A percentile compares a stretch with the other conserved stretches of the same genome.
phyloP scores from a whole-genome alignment of 208 protist species.

The Kentomonas sorsogonicus region DNA sequence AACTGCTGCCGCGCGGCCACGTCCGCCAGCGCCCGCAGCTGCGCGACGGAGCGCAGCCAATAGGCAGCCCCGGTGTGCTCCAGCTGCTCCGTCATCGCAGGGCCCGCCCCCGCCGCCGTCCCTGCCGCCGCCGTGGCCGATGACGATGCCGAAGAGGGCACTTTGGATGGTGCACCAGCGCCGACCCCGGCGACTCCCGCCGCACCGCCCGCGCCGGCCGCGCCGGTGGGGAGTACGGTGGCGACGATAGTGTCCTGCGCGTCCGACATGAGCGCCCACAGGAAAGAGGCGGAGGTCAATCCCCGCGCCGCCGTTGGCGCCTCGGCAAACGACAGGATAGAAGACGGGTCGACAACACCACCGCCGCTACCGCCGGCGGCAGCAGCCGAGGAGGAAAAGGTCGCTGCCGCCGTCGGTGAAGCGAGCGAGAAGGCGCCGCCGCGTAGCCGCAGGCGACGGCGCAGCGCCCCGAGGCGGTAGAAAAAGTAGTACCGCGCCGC shows the following conservation, averaged over 20 bases:
- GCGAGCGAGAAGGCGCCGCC: slow-evolving; percentile 16
- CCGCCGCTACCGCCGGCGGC: slow-evolving; percentile 4
- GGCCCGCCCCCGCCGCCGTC: background rate
- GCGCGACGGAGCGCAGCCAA: slow-evolving; percentile 51
- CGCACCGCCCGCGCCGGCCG: background rate
- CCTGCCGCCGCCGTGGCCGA: slow-evolving; percentile 12
- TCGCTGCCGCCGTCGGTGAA: background rate
- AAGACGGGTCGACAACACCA: slow-evolving; percentile 21
- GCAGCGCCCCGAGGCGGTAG: slow-evolving; percentile 45
- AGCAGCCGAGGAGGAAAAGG: slow-evolving; percentile 1
- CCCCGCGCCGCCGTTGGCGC: slow-evolving; percentile 37
- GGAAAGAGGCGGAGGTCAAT: slow-evolving; percentile 30
- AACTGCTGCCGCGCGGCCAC: slow-evolving; percentile 74
- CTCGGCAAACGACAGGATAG: slow-evolving; percentile 38
- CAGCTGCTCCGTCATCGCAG: slow-evolving; percentile 53
- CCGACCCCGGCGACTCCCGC: background rate
- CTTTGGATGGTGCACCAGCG: slow-evolving; percentile 2
- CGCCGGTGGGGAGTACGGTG: slow-evolving; percentile 31
- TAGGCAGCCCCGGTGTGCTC: slow-evolving; percentile 51
- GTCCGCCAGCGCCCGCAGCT: slow-evolving; percentile 65
- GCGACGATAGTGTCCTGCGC: slow-evolving; percentile 40
- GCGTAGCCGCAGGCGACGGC: slow-evolving; percentile 42
- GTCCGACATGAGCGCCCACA: slow-evolving; percentile 69
- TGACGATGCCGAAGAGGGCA: slow-evolving; percentile 5
- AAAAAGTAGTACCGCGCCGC: slow-evolving; percentile 73